Base-by-base conservation (phyloP, 768 basidiomycete species). In the Suillus fuscotomentosus region DNA sequence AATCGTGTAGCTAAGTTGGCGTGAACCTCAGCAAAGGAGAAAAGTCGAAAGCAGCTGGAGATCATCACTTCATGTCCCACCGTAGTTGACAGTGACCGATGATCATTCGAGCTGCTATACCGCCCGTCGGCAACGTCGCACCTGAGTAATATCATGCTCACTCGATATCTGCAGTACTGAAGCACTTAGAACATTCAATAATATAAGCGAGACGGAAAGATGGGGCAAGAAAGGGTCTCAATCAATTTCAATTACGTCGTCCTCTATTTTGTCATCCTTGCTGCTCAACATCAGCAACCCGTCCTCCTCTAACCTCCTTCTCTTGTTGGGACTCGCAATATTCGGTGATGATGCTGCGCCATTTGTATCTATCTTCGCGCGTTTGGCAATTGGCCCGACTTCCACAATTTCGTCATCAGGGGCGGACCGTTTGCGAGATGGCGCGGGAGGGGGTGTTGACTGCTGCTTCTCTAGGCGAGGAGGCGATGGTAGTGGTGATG, bases 201-300 rank as follows among this genome's bases (percentile, higher is more conserved):
- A 66, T 22, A 60, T 65, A 51, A 65, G 53, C 63, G 59, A 10
- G 57, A 59, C 31, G 60, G 55, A n/a, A 47, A 61, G 36, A 64
- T 31, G 17, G 11, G 27, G 42, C 43, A 51, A 65, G 38, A 62
- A 36, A 10, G 9, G 38, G 27, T 24, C 51, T 83, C 76, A 84
- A 70, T 88, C 84, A 67, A 88, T 82, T 73, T 77, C 82, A 60
- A 88, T 87, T 13, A 87, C 73, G 66, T 88, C 87, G 27, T 84
- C 71, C 34, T 78, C 87, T 38, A 88, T 72, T 68, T 73, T 70
- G 67, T 88, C 87, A 63, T 84, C 79, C 41, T 78, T 81, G 13
- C 79, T 77, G 39, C 91, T 90, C 72, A 94, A 74, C 69, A 92
- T 66, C 41, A 94, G 72, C 53, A 94, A 70, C 10, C 92, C 92